phyloP scores from a whole-genome alignment of 306 rosid species.

The Prunus mongolica region DNA sequence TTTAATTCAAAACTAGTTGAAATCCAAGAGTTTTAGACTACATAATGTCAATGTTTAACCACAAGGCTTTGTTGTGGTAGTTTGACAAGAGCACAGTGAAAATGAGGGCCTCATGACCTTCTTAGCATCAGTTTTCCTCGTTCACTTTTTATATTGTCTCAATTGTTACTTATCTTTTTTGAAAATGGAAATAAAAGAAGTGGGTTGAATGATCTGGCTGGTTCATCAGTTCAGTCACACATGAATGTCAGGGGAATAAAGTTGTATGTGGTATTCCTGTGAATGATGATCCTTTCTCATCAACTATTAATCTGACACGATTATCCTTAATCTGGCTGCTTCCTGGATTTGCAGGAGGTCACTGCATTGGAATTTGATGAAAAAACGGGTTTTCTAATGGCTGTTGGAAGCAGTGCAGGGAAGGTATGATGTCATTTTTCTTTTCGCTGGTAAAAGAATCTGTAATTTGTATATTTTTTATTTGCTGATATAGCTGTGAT shows the following conservation, averaged over 20 bases:
- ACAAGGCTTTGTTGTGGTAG: neutral
- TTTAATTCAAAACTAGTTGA: neutral
- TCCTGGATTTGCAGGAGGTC: conserved; percentile 60
- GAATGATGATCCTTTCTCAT: neutral
- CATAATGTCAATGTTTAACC: neutral
- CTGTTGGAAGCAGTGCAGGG: conserved; percentile 94
- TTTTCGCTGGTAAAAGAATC: neutral
- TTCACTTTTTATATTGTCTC: neutral
- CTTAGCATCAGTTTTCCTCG: neutral
- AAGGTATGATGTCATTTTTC: conserved; percentile 47
- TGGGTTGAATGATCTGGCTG: neutral
- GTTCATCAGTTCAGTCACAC: neutral
- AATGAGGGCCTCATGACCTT: neutral
- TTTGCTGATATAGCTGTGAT: neutral
- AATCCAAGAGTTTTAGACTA: neutral
- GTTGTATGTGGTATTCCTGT: neutral
- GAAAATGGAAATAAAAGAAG: neutral
- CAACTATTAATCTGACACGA: neutral
- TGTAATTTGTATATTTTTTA: neutral
- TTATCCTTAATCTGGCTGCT: neutral
- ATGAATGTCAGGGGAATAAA: neutral
- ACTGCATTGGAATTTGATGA: conserved; percentile 83
- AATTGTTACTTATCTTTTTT: neutral
- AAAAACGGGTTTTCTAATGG: conserved; percentile 73
- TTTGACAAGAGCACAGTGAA: neutral